Percentiles rank a stretch among this genome's conserved stretches.
Conservation (phyloP, 2,329 filamentous ascomycete genomes). For the Pseudogymnoascus sp. region DNA sequence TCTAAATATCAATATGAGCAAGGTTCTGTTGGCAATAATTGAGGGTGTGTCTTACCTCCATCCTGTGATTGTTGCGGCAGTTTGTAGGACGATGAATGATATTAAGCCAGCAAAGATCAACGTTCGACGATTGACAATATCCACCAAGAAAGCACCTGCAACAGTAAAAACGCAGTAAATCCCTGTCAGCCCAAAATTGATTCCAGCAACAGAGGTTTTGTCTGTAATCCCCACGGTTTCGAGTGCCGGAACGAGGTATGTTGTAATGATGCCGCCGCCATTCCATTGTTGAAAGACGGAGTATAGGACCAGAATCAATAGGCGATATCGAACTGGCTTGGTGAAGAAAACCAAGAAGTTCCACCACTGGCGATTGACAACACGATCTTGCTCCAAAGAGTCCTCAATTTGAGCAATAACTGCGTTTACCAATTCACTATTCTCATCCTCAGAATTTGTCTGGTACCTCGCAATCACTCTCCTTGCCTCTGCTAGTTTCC, state of each 20-base stretch:
- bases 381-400: slow-evolving; percentile 21
- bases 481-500: slow-evolving; percentile 18
- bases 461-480: slow-evolving; percentile 4
- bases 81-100: slow-evolving; percentile 38
- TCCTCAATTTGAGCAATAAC: slow-evolving; percentile 27
- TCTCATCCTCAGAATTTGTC: slow-evolving; percentile 26
- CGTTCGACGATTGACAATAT: slow-evolving; percentile 36
- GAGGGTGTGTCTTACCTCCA: slow-evolving; percentile 29
- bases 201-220: slow-evolving; percentile 34
- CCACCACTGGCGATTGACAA: slow-evolving; percentile 35
- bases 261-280: slow-evolving; percentile 38
- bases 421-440: slow-evolving; percentile 18
- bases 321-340: slow-evolving; percentile 35
- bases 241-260: slow-evolving; percentile 35
- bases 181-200: slow-evolving; percentile 37
- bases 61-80: slow-evolving; percentile 39
- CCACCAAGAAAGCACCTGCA: slow-evolving; percentile 36
- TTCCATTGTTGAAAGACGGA: slow-evolving; percentile 42
- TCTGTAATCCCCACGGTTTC: slow-evolving; percentile 36
- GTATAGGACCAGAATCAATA: slow-evolving; percentile 38
- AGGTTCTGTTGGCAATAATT: neutral
- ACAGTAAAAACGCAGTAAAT: slow-evolving; percentile 40
- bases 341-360: slow-evolving; percentile 42
- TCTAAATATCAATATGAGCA: slow-evolving; percentile 14
- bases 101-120: slow-evolving; percentile 38